These are phyloP conservation scores for Neofusicoccum umdonicola DNA, from an alignment of 2,329 filamentous ascomycete species.

Conservation along the genomic window DNA sequence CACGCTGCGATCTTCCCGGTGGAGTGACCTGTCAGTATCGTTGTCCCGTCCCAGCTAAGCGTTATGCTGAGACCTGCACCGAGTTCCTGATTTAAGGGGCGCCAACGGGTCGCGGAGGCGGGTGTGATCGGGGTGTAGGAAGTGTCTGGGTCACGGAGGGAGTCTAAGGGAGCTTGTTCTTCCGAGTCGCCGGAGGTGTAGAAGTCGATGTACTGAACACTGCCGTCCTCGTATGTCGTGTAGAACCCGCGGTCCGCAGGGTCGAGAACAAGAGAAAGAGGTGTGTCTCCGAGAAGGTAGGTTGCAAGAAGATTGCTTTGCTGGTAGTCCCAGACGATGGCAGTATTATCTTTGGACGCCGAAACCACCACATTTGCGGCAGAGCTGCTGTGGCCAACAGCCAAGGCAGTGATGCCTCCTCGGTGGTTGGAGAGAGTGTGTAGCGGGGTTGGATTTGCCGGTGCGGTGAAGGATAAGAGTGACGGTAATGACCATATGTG, in stretches of 20 bases:
- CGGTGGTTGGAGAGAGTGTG: slow-evolving; percentile 76
- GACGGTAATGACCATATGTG: slow-evolving; percentile 85
- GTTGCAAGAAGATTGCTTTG: slow-evolving; percentile 76
- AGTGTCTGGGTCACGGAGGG: slow-evolving; percentile 51
- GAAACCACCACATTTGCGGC: slow-evolving; percentile 82
- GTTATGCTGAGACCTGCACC: slow-evolving; percentile 67
- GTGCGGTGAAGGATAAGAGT: slow-evolving; percentile 63
- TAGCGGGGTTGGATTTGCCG: slow-evolving; percentile 61
- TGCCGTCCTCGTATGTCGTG: slow-evolving; percentile 75
- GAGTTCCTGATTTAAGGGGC: slow-evolving; percentile 59
- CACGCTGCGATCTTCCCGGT: slow-evolving; percentile 77
- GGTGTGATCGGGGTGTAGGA: slow-evolving; percentile 43
- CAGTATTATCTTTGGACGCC: slow-evolving; percentile 79
- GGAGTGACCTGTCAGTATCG: slow-evolving; percentile 75
- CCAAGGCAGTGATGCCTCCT: slow-evolving; percentile 65
- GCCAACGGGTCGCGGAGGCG: slow-evolving; percentile 33
- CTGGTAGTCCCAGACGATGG: slow-evolving; percentile 89
- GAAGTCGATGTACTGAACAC: slow-evolving; percentile 76
- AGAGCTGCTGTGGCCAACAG: slow-evolving; percentile 64
- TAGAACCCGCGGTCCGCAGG: slow-evolving; percentile 81
- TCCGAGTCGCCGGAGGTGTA: slow-evolving; percentile 47
- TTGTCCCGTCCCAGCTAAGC: slow-evolving; percentile 79
- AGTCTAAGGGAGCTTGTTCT: slow-evolving; percentile 34
- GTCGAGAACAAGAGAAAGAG: slow-evolving; percentile 73
- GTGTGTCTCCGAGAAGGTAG: slow-evolving; percentile 71